A percentile compares a stretch with the other conserved stretches of the same genome.
Evolutionary conservation across 139 green algal genomes (phyloP).

Genomic region (Picochlorum sp.): DNA sequence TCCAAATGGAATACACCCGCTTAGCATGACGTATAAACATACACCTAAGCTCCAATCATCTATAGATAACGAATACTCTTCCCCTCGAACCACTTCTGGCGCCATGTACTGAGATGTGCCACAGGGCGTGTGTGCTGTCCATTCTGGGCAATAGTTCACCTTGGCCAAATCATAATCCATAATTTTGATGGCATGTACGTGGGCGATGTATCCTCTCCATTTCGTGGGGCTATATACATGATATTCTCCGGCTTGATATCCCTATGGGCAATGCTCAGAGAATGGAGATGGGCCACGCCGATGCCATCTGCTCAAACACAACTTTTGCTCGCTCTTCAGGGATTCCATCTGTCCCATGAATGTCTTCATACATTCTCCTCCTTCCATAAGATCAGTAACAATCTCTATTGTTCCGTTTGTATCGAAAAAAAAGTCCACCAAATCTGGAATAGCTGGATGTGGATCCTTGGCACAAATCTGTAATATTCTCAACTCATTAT

Average conservation of each 20-base stretch:
- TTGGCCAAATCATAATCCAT: slow-evolving; percentile 30
- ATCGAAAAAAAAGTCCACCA: slow-evolving; percentile 27
- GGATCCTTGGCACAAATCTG: slow-evolving; percentile 30
- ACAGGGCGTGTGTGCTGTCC: slow-evolving; percentile 19
- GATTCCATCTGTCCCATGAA: slow-evolving; percentile 8
- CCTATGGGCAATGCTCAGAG: slow-evolving; percentile 28
- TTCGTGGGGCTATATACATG: slow-evolving; percentile 17
- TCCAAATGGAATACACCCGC: slow-evolving; percentile 78
- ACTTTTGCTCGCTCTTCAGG: slow-evolving; percentile 13
- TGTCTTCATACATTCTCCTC: slow-evolving; percentile 29
- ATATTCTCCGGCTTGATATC: slow-evolving; percentile 84
- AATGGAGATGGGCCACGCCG: slow-evolving; percentile 24
- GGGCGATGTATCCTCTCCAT: not conserved
- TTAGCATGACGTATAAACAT: slow-evolving; percentile 86
- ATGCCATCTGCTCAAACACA: slow-evolving; percentile 17
- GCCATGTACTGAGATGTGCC: slow-evolving; percentile 39
- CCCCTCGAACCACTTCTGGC: slow-evolving; percentile 55
- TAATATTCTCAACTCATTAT: slow-evolving; percentile 33
- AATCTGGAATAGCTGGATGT: slow-evolving; percentile 23
- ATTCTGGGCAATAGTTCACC: slow-evolving; percentile 22
- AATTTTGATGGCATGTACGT: slow-evolving; percentile 5
- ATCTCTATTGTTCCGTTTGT: slow-evolving; percentile 18
- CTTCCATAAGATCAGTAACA: slow-evolving; percentile 25
- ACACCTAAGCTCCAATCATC: slow-evolving; percentile 84
- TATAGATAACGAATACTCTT: slow-evolving; percentile 49